A percentile compares a stretch with the other conserved stretches of the same genome.
Evolutionary conservation across 768 basidiomycete genomes (phyloP).

Genomic region (Suillus fuscotomentosus): DNA sequence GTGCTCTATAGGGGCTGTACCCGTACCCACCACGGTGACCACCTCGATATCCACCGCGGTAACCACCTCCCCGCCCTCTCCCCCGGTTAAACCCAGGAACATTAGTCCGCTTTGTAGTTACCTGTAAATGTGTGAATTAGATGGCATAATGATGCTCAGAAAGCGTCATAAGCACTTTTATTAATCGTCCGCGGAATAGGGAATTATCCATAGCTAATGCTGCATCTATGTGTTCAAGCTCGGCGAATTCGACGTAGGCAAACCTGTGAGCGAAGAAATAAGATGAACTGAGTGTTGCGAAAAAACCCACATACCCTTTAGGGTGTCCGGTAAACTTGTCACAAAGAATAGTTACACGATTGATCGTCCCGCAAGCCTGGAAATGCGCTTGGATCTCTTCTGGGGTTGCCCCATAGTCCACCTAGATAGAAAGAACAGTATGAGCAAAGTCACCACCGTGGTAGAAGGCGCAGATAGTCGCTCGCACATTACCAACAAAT

Average conservation of each 20-base stretch:
- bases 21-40: constrained; percentile 54
- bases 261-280: constrained; percentile 51
- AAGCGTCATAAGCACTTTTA: constrained; percentile 60
- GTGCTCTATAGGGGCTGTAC: constrained; percentile 55
- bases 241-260: constrained; percentile 98
- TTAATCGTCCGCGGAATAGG: constrained; percentile 88
- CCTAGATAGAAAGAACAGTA: constrained; percentile 46
- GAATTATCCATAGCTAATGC: constrained; percentile 94
- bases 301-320: constrained; percentile 71
- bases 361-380: constrained; percentile 96
- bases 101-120: constrained; percentile 94
- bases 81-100: constrained; percentile 89
- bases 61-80: constrained; percentile 67
- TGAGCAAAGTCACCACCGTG: constrained; percentile 9
- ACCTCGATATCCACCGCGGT: constrained; percentile 60
- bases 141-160: background rate
- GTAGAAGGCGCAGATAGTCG: constrained; percentile 30
- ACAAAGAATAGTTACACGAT: constrained; percentile 97
- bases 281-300: constrained; percentile 8
- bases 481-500: constrained; percentile 92
- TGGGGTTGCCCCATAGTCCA: constrained; percentile 95
- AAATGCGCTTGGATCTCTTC: constrained; percentile 99
- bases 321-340: constrained; percentile 99
- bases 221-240: constrained; percentile 86
- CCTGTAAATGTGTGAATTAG: constrained; percentile 44